Evolutionary conservation across 2,329 filamentous ascomycete genomes (phyloP).

Genomic region (Reticulascus tulasneorum): DNA sequence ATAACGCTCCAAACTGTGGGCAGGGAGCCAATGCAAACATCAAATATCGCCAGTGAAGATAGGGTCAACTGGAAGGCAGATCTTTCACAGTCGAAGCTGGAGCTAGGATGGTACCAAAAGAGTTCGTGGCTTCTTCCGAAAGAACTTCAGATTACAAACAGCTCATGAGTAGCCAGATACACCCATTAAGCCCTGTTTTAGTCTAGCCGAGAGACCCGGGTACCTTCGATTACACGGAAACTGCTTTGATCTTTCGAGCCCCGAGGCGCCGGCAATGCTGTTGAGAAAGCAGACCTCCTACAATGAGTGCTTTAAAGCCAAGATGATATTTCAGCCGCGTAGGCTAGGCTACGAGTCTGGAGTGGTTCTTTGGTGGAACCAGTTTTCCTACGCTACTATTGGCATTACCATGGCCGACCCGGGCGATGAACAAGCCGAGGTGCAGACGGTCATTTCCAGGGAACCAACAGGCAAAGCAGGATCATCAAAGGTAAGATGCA

Average conservation of each 20-base stretch:
- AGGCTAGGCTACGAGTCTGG: slow-evolving; percentile 46
- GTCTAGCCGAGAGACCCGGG: slow-evolving; percentile 37
- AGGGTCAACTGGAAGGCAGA: slow-evolving; percentile 24
- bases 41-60: slow-evolving; percentile 25
- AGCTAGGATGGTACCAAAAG: slow-evolving; percentile 35
- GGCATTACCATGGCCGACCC: slow-evolving; percentile 20
- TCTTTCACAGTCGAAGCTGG: slow-evolving; percentile 25
- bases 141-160: slow-evolving; percentile 1
- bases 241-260: slow-evolving; percentile 46
- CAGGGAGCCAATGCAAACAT: slow-evolving; percentile 17
- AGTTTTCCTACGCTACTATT: slow-evolving; percentile 32
- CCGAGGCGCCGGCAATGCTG: slow-evolving; percentile 47
- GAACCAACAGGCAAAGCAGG: slow-evolving; percentile 17
- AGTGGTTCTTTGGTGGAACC: slow-evolving; percentile 50
- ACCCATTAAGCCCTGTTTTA: slow-evolving; percentile 41
- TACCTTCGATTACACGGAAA: slow-evolving; percentile 46
- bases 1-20: slow-evolving; percentile 34
- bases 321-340: slow-evolving; percentile 41
- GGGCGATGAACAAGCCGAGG: slow-evolving; percentile 4
- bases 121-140: slow-evolving; percentile 15
- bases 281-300: slow-evolving; percentile 49
- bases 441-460: slow-evolving; percentile 14
- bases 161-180: slow-evolving; percentile 40
- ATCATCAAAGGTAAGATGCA: slow-evolving; percentile 17
- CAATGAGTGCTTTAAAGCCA: slow-evolving; percentile 35